phyloP scores from a whole-genome alignment of 768 basidiomycete genomes.

The Mycena sanguinolenta region DNA sequence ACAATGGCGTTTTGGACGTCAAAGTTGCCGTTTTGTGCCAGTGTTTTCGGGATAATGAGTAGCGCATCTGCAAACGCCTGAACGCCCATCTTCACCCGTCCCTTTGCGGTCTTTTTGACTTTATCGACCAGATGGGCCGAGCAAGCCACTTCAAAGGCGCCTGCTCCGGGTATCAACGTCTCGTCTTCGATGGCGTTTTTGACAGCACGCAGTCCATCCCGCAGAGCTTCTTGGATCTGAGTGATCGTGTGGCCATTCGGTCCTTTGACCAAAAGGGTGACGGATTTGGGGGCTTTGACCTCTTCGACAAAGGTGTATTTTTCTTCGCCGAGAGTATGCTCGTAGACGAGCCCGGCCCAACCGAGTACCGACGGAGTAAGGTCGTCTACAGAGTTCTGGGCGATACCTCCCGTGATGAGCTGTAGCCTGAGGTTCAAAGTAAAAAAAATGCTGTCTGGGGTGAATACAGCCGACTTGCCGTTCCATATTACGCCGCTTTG shows the following conservation, averaged over 20 bases:
- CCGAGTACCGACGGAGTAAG: slow-evolving; percentile 92
- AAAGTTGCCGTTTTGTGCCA: slow-evolving; percentile 95
- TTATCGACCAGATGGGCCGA: slow-evolving; percentile 84
- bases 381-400: slow-evolving; percentile 98
- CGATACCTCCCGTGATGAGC: slow-evolving; percentile 92
- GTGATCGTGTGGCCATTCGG: slow-evolving; percentile 96
- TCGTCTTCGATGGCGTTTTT: slow-evolving; percentile 97
- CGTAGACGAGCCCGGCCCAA: slow-evolving; percentile 98
- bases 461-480: slow-evolving; percentile 63
- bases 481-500: slow-evolving; percentile 99
- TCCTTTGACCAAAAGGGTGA: slow-evolving; percentile 97
- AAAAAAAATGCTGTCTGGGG: background rate
- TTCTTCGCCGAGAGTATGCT: slow-evolving; percentile 98
- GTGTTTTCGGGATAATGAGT: slow-evolving; percentile 94
- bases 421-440: slow-evolving; percentile 72
- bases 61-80: slow-evolving; percentile 97
- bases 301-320: slow-evolving; percentile 99
- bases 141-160: slow-evolving; percentile 96
- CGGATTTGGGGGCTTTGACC: slow-evolving; percentile 94
- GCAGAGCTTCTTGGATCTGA: slow-evolving; percentile 97
- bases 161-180: slow-evolving; percentile 92
- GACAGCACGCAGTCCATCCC: slow-evolving; percentile 95
- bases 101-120: slow-evolving; percentile 90
- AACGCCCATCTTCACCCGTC: slow-evolving; percentile 96
- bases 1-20: slow-evolving; percentile 97